These are phyloP conservation scores for Wallacemonas rigidus DNA, from an alignment of 208 protist species.

Conservation along the genomic window DNA sequence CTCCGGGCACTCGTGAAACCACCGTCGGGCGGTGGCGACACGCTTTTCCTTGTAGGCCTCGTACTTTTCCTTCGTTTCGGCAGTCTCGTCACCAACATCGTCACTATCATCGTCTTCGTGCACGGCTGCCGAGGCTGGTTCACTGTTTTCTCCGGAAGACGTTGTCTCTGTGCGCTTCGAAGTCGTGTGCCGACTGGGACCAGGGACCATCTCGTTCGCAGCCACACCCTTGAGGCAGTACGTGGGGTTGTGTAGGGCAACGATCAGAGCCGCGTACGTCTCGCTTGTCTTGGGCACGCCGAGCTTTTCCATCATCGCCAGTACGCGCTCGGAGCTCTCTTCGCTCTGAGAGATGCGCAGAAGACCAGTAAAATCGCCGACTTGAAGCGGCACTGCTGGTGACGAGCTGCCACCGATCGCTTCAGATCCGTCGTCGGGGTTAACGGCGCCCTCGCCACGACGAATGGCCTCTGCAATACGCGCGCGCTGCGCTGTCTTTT, in stretches of 20 bases:
- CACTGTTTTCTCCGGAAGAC: background rate
- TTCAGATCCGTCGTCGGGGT: background rate
- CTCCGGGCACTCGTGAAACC: conserved; percentile 59
- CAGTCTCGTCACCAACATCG: background rate
- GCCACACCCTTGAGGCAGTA: conserved; percentile 51
- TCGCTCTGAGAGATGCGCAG: conserved; percentile 49
- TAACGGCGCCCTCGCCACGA: conserved; percentile 6
- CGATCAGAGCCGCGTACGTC: conserved; percentile 68
- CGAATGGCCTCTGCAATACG: conserved; percentile 49
- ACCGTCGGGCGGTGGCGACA: conserved; percentile 43
- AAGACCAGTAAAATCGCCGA: conserved; percentile 82
- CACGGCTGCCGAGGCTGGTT: too few species aligned
- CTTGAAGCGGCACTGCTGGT: conserved; percentile 15
- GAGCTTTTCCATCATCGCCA: conserved; percentile 73
- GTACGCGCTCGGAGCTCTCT: conserved; percentile 39
- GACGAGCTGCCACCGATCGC: background rate
- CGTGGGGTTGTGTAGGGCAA: conserved; percentile 62
- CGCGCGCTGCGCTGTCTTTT: conserved; percentile 29
- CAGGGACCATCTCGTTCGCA: conserved; percentile 24
- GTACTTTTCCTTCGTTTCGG: conserved; percentile 33
- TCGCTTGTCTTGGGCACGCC: conserved; percentile 31
- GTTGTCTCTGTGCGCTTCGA: too few species aligned
- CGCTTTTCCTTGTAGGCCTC: conserved; percentile 65
- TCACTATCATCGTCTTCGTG: background rate
- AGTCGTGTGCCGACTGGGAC: background rate